Base-by-base conservation (phyloP, 768 basidiomycete species). In the Suillus tomentosus region DNA sequence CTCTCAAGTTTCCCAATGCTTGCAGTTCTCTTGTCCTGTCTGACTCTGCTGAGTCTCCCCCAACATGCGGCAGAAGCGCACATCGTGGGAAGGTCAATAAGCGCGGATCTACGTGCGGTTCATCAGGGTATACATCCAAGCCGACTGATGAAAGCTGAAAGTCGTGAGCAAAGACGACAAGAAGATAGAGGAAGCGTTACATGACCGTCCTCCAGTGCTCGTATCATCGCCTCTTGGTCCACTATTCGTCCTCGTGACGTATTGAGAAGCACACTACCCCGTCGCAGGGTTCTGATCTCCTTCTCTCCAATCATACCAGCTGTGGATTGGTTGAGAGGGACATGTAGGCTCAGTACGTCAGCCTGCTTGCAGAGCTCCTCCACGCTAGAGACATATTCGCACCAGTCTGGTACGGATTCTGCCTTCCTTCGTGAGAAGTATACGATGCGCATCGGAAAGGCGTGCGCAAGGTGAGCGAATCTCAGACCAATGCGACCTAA, bases 51-150 rank as follows among this genome's bases (percentile, higher is more conserved):
- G 85, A 92, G 76, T 90, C 87, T 0, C 91, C 92, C 13, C 94
- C 94, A 87, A 95, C 87, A 74, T 95, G 94, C 10, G 94, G 94
- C 24, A 96, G 82, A 9, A 96, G 79, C 43, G 90, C 89, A 66
- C 91, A 86, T 67, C 91, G 85, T 24, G 88, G 86, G 74, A 91
- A 90, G 37, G 85, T 84, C 62, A 94, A 78, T 24, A 95, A 78
- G 34, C 87, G 84, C 10, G 90, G 87, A 69, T 92, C 89, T 61
- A 93, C 85, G 62, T 84, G 76, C 3, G 92, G 92, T 71, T 93
- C 91, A 76, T 93, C 83, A 14, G 92, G 91, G 74, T 82, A 92
- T 27, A 94, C 92, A 68, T 94, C 91, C 47, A 95, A 77, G 19
- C 92, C 92, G 24, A 89, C 89, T 5, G 87, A 88, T 47, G 82